Evolutionary conservation across 352 stramenopile genomes (phyloP).

Genomic region (Globisporangium okanoganense): DNA sequence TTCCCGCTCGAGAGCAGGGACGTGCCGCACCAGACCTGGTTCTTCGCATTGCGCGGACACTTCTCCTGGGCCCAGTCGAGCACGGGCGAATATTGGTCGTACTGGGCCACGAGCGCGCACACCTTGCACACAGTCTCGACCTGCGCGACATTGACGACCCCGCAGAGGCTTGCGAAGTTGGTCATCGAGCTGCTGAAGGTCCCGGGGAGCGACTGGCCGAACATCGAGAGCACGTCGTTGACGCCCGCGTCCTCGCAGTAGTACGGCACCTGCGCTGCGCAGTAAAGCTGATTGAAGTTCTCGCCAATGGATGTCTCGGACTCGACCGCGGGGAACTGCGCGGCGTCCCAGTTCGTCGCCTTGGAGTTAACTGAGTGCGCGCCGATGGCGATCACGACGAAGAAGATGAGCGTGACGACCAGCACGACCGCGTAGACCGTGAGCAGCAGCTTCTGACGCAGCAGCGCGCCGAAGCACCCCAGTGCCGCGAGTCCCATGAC

Average conservation of each 20-base stretch:
- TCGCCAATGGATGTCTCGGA: conserved; percentile 45
- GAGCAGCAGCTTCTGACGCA: conserved; percentile 68
- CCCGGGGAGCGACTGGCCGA: conserved; percentile 41
- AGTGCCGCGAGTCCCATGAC: conserved; percentile 62
- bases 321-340: conserved; percentile 40
- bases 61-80: conserved; percentile 57
- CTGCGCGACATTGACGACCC: conserved; percentile 30
- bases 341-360: conserved; percentile 37
- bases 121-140: conserved; percentile 58
- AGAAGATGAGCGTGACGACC: conserved; percentile 50
- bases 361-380: conserved; percentile 53
- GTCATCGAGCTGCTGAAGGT: conserved; percentile 34
- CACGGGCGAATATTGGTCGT: conserved; percentile 59
- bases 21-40: conserved; percentile 66
- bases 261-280: conserved; percentile 72
- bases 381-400: conserved; percentile 62
- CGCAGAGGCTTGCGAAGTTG: conserved; percentile 54
- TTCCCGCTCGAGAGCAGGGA: conserved; percentile 44
- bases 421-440: conserved; percentile 67
- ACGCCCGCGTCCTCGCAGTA: conserved; percentile 58
- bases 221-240: conserved; percentile 46
- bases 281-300: conserved; percentile 84
- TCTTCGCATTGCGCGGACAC: conserved; percentile 45
- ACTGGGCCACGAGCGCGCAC: conserved; percentile 48
- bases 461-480: conserved; percentile 66